phyloP scores from a whole-genome alignment of 441 rosid species.

The Aquilaria agallochum region DNA sequence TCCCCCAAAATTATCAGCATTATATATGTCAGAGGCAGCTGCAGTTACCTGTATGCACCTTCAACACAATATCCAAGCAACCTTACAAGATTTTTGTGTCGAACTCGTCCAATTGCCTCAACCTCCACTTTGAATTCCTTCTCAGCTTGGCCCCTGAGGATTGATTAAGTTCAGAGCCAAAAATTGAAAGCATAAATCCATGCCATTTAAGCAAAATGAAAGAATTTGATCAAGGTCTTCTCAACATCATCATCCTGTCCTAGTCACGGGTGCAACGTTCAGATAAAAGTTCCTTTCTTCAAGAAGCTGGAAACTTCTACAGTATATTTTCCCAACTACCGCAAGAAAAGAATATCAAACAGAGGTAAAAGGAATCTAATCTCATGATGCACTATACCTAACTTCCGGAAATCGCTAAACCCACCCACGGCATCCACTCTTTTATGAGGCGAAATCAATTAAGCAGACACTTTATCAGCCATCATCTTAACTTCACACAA shows the following conservation, averaged over 20 bases:
- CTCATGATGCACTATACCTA: too few species aligned
- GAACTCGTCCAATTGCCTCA: constrained; percentile 81
- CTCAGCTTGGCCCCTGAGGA: constrained; percentile 95
- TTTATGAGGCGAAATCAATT: background rate
- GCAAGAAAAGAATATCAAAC: constrained; percentile 22
- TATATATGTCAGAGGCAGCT: too few species aligned
- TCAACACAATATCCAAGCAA: constrained; percentile 93
- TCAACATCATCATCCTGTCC: constrained; percentile 4
- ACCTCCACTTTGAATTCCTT: constrained; percentile 97
- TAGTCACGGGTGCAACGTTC: background rate
- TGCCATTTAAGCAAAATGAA: background rate
- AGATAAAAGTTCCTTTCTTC: constrained; percentile 7
- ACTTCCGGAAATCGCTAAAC: too few species aligned
- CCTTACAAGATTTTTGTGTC: constrained; percentile 94
- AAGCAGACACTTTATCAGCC: too few species aligned
- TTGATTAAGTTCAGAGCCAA: background rate
- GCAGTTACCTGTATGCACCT: constrained; percentile 80
- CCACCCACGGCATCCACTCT: background rate
- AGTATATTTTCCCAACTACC: constrained; percentile 19
- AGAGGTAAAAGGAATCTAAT: background rate
- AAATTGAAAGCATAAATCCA: too few species aligned
- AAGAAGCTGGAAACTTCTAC: constrained; percentile 22
- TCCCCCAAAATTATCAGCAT: too few species aligned
- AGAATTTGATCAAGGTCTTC: background rate
- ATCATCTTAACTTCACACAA: too few species aligned